Conservation (phyloP, 2,329 filamentous ascomycete genomes). For the Fusarium acutatum region DNA sequence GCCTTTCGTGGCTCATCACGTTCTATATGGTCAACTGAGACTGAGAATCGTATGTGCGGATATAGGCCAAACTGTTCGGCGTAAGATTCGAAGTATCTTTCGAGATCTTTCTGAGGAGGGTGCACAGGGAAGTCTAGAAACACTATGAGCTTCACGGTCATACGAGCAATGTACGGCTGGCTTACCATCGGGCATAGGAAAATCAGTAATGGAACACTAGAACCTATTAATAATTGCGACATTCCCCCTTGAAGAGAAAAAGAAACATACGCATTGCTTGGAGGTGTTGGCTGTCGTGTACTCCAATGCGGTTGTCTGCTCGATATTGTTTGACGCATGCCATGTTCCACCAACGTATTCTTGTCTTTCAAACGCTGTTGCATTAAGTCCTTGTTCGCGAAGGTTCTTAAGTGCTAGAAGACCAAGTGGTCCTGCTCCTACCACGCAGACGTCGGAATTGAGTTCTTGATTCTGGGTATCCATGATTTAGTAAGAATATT, state of each 20-base stretch:
- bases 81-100: slow-evolving; percentile 46
- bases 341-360: slow-evolving; percentile 53
- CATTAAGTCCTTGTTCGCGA: slow-evolving; percentile 53
- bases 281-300: slow-evolving; percentile 44
- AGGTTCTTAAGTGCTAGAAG: slow-evolving; percentile 53
- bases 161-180: not conserved
- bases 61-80: slow-evolving; percentile 43
- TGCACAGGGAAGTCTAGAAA: slow-evolving; percentile 34
- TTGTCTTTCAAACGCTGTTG: slow-evolving; percentile 52
- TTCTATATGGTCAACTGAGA: slow-evolving; percentile 36
- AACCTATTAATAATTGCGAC: not conserved
- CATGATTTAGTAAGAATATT: slow-evolving; percentile 11
- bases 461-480: slow-evolving; percentile 15
- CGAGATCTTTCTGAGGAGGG: slow-evolving; percentile 40
- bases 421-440: slow-evolving; percentile 47
- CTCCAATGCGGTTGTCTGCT: slow-evolving; percentile 49
- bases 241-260: not conserved
- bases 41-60: slow-evolving; percentile 41
- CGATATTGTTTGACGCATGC: slow-evolving; percentile 47
- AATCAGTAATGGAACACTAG: slow-evolving; percentile 46
- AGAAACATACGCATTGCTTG: slow-evolving; percentile 40
- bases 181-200: slow-evolving; percentile 45
- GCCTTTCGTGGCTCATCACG: slow-evolving; percentile 37
- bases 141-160: not conserved
- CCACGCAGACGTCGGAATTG: slow-evolving; percentile 41